Evolutionary conservation across 1,284 basidiomycete genomes (phyloP), one percentile per base, ranked within the genome.

Genomic region (Fomitopsis betulina): DNA sequence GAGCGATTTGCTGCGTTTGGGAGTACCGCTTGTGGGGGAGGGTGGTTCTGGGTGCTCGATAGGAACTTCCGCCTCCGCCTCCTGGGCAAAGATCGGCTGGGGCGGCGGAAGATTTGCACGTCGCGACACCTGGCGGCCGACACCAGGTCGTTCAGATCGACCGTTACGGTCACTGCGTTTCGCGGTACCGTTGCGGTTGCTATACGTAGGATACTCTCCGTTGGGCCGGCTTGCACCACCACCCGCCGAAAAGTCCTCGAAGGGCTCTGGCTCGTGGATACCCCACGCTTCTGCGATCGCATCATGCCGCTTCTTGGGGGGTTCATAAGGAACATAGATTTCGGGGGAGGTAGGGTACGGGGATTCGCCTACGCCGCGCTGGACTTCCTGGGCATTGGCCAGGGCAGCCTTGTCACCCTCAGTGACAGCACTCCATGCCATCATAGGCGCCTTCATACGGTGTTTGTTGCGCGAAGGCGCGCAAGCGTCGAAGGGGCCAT

Each of bases 261-360:
- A 93, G 2, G 91, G 91, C 70, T 93, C 91, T 12, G 90, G 91
- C 67, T 93, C 91, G 67, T 92, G 90, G 51, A 91, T 90, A 38
- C 91, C 91, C 89, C 91, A 93, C 0, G 91, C 91, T 73, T 92
- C 89, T 50, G 89, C 89, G 60, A 91, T 85, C 50, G 86, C 87
- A 65, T 92, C 89, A 27, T 89, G 84, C 66, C 89, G 87, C 73
- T 86, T 87, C 80, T 87, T 89, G 57, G 86, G 86, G 15, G 80
- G 79, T 62, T 83, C 78, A 54, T 82, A 78, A 62, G 83, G 75
- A 40, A 76, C 70, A 71, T 81, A 80, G 57, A 75, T 74, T 58
- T 78, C 76, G 45, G 81, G 74, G 56, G 82, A 69, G 6, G 83
- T 58, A 30, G 60, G 77, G 68, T 87, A 87, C 21, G 85, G 76